A percentile compares a stretch with the other conserved stretches of the same genome.
Evolutionary conservation across 768 basidiomycete genomes (phyloP).

Genomic region (Sporobolomyces roseus): DNA sequence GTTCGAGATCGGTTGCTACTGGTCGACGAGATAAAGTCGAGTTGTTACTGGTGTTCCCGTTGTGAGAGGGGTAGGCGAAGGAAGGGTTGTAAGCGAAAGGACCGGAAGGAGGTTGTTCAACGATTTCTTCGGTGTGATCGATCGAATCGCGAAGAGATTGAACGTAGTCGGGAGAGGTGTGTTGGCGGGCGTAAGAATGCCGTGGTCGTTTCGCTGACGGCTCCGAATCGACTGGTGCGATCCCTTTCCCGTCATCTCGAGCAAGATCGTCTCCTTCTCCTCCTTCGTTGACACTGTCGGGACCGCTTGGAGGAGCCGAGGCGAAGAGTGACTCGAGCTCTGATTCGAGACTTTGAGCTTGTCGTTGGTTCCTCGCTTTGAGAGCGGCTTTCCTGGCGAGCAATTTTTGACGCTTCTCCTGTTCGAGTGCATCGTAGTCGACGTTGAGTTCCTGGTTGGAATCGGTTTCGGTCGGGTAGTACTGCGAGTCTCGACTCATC

Average conservation of each 20-base stretch:
- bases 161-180: neutral
- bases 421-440: slow-evolving; percentile 9
- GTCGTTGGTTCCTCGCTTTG: slow-evolving; percentile 16
- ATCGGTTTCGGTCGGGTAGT: too few relatives aligned
- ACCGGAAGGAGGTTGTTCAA: neutral
- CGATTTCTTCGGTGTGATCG: slow-evolving; percentile 18
- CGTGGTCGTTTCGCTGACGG: slow-evolving; percentile 19
- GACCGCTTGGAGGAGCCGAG: neutral
- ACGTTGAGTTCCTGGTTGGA: neutral
- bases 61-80: neutral
- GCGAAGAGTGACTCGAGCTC: slow-evolving; percentile 32
- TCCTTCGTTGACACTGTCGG: neutral
- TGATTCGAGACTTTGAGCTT: slow-evolving; percentile 23
- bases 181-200: neutral
- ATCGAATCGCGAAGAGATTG: slow-evolving; percentile 3
- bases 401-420: slow-evolving; percentile 31
- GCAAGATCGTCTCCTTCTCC: neutral
- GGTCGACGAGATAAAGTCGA: too few relatives aligned
- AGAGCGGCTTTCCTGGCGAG: slow-evolving; percentile 29
- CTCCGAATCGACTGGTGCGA: too few relatives aligned
- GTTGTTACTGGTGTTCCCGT: neutral
- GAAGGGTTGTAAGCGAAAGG: slow-evolving; percentile 4
- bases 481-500: too few relatives aligned
- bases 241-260: too few relatives aligned
- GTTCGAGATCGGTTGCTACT: slow-evolving; percentile 54